These are phyloP conservation scores for Lobosporangium transversale DNA, from an alignment of 192 early-diverging fungal species.

Conservation along the genomic window DNA sequence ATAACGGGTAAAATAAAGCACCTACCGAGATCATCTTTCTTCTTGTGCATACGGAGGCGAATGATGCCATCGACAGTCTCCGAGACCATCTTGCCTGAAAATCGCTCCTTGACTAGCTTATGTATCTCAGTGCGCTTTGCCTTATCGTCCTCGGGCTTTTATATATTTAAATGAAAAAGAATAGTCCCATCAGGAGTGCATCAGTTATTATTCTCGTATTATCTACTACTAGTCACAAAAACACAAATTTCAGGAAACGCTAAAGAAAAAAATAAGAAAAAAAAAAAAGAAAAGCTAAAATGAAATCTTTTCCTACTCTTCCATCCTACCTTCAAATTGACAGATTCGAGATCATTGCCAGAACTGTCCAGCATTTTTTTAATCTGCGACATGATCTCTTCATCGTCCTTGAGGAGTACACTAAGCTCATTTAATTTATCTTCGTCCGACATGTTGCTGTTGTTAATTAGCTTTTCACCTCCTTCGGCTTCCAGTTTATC, in stretches of 20 bases:
- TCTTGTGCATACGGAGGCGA: constrained; percentile 55
- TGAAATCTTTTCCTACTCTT: too few species aligned
- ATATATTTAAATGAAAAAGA: not conserved
- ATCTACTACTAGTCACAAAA: too few species aligned
- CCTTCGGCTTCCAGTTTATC: constrained; percentile 26
- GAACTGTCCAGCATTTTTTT: constrained; percentile 50
- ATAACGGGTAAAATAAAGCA: not conserved
- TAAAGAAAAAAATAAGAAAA: too few species aligned
- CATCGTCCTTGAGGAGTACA: constrained; percentile 13
- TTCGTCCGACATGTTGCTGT: constrained; percentile 29
- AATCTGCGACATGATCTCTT: constrained; percentile 29
- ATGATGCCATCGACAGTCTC: constrained; percentile 58
- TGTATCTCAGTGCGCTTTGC: constrained; percentile 64
- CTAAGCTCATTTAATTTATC: constrained; percentile 33
- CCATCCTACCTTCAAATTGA: constrained; percentile 49
- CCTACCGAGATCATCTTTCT: constrained; percentile 43
- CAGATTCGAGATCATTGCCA: constrained; percentile 43
- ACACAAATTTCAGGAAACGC: too few species aligned
- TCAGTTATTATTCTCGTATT: too few species aligned
- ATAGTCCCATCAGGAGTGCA: too few species aligned
- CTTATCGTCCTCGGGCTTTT: constrained; percentile 61
- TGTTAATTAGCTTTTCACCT: constrained; percentile 18
- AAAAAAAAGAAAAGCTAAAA: too few species aligned
- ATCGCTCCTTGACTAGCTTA: constrained; percentile 59
- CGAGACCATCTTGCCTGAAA: constrained; percentile 59